A percentile compares a stretch with the other conserved stretches of the same genome.
Conservation (phyloP, 306 rosid species). For the Boehmeria nivea region DNA sequence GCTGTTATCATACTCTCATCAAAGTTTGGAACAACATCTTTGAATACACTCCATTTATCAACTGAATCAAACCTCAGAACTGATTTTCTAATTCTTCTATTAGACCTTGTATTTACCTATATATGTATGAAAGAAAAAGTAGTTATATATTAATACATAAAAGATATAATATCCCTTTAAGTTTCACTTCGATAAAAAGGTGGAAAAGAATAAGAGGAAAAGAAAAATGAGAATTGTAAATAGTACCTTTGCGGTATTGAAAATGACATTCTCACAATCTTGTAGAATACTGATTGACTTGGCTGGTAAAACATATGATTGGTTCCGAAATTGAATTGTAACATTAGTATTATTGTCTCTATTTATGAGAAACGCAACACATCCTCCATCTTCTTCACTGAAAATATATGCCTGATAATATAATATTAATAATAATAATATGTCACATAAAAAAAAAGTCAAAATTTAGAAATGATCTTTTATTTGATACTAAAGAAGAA, state of each 20-base stretch:
- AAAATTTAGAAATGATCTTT: not conserved
- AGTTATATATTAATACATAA: not conserved
- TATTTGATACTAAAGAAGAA: too few species aligned
- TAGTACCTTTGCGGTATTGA: constrained; percentile 55
- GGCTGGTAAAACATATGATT: constrained; percentile 40
- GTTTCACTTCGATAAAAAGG: not conserved
- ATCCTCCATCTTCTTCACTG: constrained; percentile 42
- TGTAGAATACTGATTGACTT: constrained; percentile 59
- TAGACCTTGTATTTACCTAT: constrained; percentile 34
- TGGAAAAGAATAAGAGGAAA: not conserved
- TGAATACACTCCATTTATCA: constrained; percentile 42
- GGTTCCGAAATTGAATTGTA: constrained; percentile 46
- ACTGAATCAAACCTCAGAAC: constrained; percentile 38
- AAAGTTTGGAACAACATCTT: constrained; percentile 41
- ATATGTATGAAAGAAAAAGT: not conserved
- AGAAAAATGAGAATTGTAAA: not conserved
- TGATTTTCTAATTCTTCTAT: constrained; percentile 33
- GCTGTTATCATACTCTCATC: constrained; percentile 39
- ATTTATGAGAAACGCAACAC: constrained; percentile 64
- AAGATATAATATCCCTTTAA: too few species aligned
- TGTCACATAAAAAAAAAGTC: too few species aligned
- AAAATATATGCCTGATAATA: constrained; percentile 43
- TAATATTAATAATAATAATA: not conserved
- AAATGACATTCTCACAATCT: constrained; percentile 50
- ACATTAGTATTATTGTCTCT: constrained; percentile 19